Conservation (phyloP, 345 rosid species). For the Stellera chamaejasme region DNA sequence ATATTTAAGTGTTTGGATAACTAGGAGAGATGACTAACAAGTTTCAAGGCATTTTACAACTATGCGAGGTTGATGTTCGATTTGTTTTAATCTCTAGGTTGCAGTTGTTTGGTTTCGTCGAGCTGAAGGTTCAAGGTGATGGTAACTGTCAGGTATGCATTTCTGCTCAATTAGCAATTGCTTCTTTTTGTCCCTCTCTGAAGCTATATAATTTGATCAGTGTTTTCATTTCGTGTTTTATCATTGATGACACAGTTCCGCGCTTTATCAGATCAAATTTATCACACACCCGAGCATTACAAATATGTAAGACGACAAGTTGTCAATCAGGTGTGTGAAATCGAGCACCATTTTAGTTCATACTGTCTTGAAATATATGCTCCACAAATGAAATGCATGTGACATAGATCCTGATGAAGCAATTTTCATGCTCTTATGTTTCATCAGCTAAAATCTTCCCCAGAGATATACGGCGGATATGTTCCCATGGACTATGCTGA, state of each 20-base stretch:
- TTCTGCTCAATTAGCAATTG: not conserved
- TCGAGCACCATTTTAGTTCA: not conserved
- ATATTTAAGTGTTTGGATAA: no score
- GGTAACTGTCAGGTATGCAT: constrained; percentile 71
- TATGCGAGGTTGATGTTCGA: not conserved
- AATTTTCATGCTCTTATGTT: constrained; percentile 11
- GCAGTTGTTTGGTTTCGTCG: constrained; percentile 42
- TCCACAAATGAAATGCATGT: not conserved
- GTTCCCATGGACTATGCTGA: constrained; percentile 79
- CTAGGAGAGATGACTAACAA: not conserved
- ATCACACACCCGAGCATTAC: constrained; percentile 52
- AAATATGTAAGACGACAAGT: constrained; percentile 41
- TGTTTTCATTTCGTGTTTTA: constrained; percentile 8
- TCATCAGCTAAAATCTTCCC: constrained; percentile 54
- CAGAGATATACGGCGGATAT: constrained; percentile 61
- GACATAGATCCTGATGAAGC: constrained; percentile 5
- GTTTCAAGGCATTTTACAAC: not conserved
- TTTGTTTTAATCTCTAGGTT: constrained; percentile 25
- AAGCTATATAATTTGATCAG: constrained; percentile 17
- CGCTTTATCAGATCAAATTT: constrained; percentile 70
- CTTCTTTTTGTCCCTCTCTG: not conserved
- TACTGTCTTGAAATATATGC: not conserved
- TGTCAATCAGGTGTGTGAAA: constrained; percentile 56
- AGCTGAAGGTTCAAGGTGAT: constrained; percentile 71
- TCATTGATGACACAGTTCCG: constrained; percentile 39